Evolutionary conservation across 2,329 filamentous ascomycete genomes (phyloP).

Genomic region (Paramyrothecium sp.): DNA sequence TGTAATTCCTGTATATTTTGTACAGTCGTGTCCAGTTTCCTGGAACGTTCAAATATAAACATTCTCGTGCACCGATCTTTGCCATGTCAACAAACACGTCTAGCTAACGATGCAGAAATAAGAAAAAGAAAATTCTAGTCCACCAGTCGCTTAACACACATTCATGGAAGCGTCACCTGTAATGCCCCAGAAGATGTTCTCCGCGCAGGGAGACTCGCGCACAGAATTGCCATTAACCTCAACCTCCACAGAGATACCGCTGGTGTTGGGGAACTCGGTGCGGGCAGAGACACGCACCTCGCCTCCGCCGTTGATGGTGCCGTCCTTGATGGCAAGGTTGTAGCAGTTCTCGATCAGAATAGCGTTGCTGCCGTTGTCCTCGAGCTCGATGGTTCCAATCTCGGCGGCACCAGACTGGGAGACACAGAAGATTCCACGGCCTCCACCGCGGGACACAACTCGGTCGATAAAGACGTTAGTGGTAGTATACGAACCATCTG

Average conservation of each 20-base stretch:
- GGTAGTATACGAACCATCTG: neutral
- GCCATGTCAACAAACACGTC: too few relatives aligned
- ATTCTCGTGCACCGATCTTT: too few relatives aligned
- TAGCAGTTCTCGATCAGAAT: constrained; percentile 4
- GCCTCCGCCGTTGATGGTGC: neutral
- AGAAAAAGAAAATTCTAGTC: too few relatives aligned
- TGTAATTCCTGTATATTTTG: too few relatives aligned
- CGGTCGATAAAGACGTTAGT: constrained; percentile 1
- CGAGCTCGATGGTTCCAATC: constrained; percentile 1
- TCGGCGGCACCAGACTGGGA: neutral
- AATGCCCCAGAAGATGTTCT: constrained; percentile 1
- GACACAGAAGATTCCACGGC: constrained; percentile 1
- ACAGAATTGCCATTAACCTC: neutral
- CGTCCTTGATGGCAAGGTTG: neutral
- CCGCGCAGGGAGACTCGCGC: constrained; percentile 1
- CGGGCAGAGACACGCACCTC: constrained; percentile 1
- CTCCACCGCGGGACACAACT: neutral
- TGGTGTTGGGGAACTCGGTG: neutral
- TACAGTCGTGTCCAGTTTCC: too few relatives aligned
- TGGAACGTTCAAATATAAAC: too few relatives aligned
- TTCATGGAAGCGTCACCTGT: neutral
- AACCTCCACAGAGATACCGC: neutral
- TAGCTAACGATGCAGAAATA: too few relatives aligned
- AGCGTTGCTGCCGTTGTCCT: constrained; percentile 1
- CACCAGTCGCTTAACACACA: neutral